Evolutionary conservation across 2,329 filamentous ascomycete genomes (phyloP).

Genomic region (Fusarium sp.): DNA sequence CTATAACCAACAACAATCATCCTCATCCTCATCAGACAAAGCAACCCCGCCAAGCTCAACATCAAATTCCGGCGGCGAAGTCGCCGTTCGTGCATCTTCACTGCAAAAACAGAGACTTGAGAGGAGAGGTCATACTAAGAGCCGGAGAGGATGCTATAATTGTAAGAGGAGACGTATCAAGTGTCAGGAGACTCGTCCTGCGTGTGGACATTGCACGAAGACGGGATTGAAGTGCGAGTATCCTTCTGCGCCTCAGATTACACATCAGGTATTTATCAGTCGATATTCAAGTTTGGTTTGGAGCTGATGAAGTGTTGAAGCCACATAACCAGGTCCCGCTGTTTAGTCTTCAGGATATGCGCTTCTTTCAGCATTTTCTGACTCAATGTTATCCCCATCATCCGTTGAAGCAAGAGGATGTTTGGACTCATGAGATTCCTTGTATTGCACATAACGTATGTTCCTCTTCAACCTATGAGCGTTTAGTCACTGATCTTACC

Average conservation of each 20-base stretch:
- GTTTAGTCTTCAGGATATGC: slow-evolving; percentile 73
- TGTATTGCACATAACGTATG: slow-evolving; percentile 73
- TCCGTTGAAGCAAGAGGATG: slow-evolving; percentile 71
- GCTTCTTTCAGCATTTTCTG: slow-evolving; percentile 75
- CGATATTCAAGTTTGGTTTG: neutral
- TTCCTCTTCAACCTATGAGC: neutral
- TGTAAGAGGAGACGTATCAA: slow-evolving; percentile 74
- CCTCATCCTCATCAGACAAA: slow-evolving; percentile 48
- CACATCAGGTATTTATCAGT: slow-evolving; percentile 58
- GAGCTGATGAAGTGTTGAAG: slow-evolving; percentile 45
- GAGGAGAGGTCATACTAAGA: slow-evolving; percentile 73
- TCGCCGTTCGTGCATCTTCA: slow-evolving; percentile 22
- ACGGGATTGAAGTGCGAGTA: slow-evolving; percentile 72
- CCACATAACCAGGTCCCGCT: slow-evolving; percentile 68
- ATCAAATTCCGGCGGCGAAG: slow-evolving; percentile 35
- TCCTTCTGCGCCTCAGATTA: slow-evolving; percentile 61
- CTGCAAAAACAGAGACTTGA: slow-evolving; percentile 55
- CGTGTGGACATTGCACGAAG: slow-evolving; percentile 72
- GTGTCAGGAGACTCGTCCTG: slow-evolving; percentile 74
- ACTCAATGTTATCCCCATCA: slow-evolving; percentile 71
- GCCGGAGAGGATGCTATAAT: slow-evolving; percentile 72
- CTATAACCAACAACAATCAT: slow-evolving; percentile 24
- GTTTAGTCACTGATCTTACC: slow-evolving; percentile 13
- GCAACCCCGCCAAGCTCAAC: slow-evolving; percentile 48
- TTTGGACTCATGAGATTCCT: slow-evolving; percentile 75